A percentile compares a stretch with the other conserved stretches of the same genome.
Conservation (phyloP, 371 early-diverging fungal genomes). For the Mortierella polycephala region DNA sequence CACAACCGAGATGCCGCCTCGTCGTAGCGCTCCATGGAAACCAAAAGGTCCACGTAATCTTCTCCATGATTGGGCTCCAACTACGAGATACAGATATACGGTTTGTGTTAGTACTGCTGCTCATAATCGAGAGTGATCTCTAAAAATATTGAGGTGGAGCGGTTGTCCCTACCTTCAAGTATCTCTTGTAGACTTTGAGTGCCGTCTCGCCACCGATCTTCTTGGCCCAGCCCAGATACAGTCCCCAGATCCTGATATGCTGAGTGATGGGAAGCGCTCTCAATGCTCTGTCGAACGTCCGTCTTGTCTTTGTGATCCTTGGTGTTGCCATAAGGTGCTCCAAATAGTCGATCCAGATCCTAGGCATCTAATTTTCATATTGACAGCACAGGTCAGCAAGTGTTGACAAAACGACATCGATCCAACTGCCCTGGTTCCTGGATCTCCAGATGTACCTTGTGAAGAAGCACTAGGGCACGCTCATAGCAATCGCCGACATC, state of each 20-base stretch:
- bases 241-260: slow-evolving; percentile 89
- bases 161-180: slow-evolving; percentile 71
- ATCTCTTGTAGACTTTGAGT: slow-evolving; percentile 82
- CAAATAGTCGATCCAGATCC: slow-evolving; percentile 84
- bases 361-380: slow-evolving; percentile 71
- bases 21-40: slow-evolving; percentile 76
- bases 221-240: slow-evolving; percentile 85
- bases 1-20: slow-evolving; percentile 88
- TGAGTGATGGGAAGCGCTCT: slow-evolving; percentile 94
- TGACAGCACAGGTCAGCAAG: neutral
- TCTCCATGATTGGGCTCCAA: slow-evolving; percentile 79
- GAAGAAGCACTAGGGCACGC: slow-evolving; percentile 84
- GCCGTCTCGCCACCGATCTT: slow-evolving; percentile 86
- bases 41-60: slow-evolving; percentile 78
- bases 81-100: slow-evolving; percentile 29
- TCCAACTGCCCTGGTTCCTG: no score
- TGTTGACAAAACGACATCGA: neutral
- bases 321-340: slow-evolving; percentile 79
- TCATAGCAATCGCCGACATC: slow-evolving; percentile 84
- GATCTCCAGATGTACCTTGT: slow-evolving; percentile 72
- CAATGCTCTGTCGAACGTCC: slow-evolving; percentile 91
- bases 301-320: slow-evolving; percentile 78
- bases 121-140: no score
- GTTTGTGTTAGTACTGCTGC: no score
- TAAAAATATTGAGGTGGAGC: no score